Evolutionary conservation across 2,329 filamentous ascomycete genomes (phyloP), one percentile per base, ranked within the genome.

Genomic region (Fusarium sp.): DNA sequence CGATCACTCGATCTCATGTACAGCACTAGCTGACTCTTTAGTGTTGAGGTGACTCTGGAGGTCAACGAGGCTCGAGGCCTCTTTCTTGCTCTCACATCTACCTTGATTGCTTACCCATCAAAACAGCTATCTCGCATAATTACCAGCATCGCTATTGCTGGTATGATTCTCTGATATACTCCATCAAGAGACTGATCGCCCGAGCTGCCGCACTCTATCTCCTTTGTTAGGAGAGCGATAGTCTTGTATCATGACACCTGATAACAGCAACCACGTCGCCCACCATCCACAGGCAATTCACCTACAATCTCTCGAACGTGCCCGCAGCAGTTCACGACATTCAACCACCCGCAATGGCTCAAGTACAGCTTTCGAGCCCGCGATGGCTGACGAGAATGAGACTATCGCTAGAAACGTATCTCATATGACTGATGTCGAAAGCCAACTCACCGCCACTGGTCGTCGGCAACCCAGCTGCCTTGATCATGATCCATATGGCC

Each of bases 401-500:
- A 73, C 84, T 38, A 79, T 84, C 18, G 83, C 83, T 67, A 84
- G 85, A 56, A 85, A 87, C 65, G 76, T 78, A 25, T 79, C 81
- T 20, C 78, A 80, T 46, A 71, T 77, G 25, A 80, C 78, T 25
- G 87, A 89, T 56, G 82, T 88, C 47, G 88, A 89, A 79, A 84
- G 82, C 72, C 86, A 87, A 73, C 74, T 80, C 39, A 82, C 81
- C 3, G 73, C 78, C 20, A 72, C 66, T 18, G 78, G 78, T 35
- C 74, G 73, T 41, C 76, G 86, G 46, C 84, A 84, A 42, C 82
- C 63, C 38, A 72, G 73, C 39, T 60, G 86, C 25, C 81, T 82
- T 31, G 90, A 91, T 72, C 92, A 89, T 77, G 95, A 98, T 76
- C 95, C 95, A 0, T 96, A 94, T 81, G 89, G 91, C 60, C 90